phyloP scores from a whole-genome alignment of 2,329 filamentous ascomycete genomes.

The Trichophyton benhamiae region DNA sequence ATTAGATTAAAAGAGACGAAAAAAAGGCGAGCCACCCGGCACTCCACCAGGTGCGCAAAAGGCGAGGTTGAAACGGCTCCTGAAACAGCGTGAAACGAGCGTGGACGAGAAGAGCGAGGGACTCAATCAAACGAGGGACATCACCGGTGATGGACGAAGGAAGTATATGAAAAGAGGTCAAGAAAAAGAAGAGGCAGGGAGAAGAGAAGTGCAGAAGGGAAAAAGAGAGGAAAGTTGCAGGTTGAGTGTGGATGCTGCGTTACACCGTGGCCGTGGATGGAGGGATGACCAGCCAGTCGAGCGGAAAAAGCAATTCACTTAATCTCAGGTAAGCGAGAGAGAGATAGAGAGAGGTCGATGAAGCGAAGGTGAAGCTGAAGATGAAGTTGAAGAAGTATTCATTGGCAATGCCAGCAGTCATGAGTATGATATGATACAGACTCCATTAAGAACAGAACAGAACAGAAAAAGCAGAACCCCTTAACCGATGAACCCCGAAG shows the following conservation, averaged over 20 bases:
- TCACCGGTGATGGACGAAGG: background rate
- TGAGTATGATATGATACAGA: background rate
- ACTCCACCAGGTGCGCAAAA: background rate
- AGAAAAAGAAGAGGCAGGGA: background rate
- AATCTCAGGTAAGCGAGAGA: too few relatives aligned
- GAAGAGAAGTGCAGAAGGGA: background rate
- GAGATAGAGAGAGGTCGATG: too few relatives aligned
- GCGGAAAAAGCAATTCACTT: too few relatives aligned
- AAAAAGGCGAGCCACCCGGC: background rate
- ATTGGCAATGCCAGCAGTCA: background rate
- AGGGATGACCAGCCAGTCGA: too few relatives aligned
- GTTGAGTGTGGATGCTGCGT: background rate
- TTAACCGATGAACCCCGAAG: constrained; percentile 1
- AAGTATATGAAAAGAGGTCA: background rate
- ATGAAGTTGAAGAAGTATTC: too few relatives aligned
- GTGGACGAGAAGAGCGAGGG: background rate
- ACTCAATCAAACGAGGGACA: background rate
- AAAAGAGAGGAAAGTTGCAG: background rate
- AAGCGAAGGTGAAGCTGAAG: too few relatives aligned
- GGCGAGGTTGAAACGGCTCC: background rate
- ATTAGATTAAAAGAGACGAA: background rate
- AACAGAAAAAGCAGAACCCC: constrained; percentile 10
- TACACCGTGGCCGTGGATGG: background rate
- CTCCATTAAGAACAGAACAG: background rate
- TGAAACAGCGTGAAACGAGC: constrained; percentile 3